Conservation (phyloP, 2,329 filamentous ascomycete genomes). For the Penicillium freii region DNA sequence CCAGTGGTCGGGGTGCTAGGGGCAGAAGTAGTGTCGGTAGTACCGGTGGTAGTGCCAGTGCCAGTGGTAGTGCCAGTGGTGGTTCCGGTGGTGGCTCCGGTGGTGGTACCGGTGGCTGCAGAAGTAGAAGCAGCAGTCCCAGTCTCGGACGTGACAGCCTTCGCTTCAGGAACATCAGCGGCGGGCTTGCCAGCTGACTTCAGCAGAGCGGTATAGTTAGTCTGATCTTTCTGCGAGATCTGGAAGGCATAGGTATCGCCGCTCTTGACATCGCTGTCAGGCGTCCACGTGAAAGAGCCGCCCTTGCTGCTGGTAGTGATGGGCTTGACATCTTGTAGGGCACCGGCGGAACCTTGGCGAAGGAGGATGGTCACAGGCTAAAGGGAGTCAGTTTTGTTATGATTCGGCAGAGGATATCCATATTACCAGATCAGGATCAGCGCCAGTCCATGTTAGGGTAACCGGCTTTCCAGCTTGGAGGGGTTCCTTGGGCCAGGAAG, state of each 20-base stretch:
- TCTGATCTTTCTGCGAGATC: conserved; percentile 51
- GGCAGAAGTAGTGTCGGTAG: conserved; percentile 10
- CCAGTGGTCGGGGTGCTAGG: not conserved
- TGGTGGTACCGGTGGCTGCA: not conserved
- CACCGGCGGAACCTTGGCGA: conserved; percentile 50
- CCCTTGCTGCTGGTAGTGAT: conserved; percentile 48
- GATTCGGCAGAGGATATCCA: not conserved
- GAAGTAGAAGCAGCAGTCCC: not conserved
- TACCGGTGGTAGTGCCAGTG: not conserved
- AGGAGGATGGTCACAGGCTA: conserved; percentile 57
- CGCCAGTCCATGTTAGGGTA: conserved; percentile 50
- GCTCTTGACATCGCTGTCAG: conserved; percentile 43
- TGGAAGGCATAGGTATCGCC: conserved; percentile 58
- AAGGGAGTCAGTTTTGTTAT: conserved; percentile 14
- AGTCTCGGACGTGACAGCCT: conserved; percentile 8
- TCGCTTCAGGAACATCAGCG: conserved; percentile 2
- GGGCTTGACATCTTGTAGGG: conserved; percentile 52
- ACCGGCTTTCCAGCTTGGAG: conserved; percentile 51
- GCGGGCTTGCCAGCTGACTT: conserved; percentile 37
- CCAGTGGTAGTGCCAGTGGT: not conserved
- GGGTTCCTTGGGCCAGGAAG: conserved; percentile 47
- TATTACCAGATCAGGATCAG: conserved; percentile 36
- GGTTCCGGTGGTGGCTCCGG: not conserved
- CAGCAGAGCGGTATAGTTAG: conserved; percentile 59
- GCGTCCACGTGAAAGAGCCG: conserved; percentile 54